Percentiles rank a stretch among this genome's conserved stretches.
Evolutionary conservation across 148 eudicot genomes (phyloP).

Genomic region (Chenopodium album): DNA sequence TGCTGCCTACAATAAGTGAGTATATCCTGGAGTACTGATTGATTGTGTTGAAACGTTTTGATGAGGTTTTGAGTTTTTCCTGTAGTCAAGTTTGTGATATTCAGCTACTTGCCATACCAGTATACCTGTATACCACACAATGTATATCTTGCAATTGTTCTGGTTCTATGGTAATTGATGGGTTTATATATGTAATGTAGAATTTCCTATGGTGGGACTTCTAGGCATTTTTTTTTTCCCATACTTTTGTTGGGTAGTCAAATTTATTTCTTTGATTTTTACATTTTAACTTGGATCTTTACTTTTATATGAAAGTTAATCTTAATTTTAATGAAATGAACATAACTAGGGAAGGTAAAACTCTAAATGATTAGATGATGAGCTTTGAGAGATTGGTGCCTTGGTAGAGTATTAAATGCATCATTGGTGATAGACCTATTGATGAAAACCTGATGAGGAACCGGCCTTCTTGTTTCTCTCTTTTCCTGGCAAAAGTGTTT

Average conservation of each 20-base stretch:
- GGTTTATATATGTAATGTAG: no score
- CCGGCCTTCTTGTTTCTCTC: not conserved
- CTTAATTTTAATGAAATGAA: no score
- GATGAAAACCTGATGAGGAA: not conserved
- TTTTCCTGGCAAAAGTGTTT: not conserved
- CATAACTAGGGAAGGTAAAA: not conserved
- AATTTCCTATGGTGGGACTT: not conserved
- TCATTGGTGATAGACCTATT: not conserved
- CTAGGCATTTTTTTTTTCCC: not conserved
- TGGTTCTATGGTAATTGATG: not conserved
- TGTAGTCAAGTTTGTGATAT: not conserved
- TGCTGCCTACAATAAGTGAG: constrained; percentile 80
- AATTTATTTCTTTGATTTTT: not conserved
- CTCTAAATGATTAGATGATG: not conserved
- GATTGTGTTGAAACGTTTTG: not conserved
- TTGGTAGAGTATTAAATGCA: not conserved
- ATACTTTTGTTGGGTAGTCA: not conserved
- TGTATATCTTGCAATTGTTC: not conserved
- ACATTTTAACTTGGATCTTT: not conserved
- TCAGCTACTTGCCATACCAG: not conserved
- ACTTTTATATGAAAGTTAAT: not conserved
- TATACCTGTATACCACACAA: not conserved
- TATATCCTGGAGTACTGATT: constrained; percentile 6
- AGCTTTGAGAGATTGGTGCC: not conserved
- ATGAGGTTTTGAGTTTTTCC: not conserved